Conservation (phyloP, 1,284 basidiomycete genomes). For the Leucocoprinus gongylophorus region DNA sequence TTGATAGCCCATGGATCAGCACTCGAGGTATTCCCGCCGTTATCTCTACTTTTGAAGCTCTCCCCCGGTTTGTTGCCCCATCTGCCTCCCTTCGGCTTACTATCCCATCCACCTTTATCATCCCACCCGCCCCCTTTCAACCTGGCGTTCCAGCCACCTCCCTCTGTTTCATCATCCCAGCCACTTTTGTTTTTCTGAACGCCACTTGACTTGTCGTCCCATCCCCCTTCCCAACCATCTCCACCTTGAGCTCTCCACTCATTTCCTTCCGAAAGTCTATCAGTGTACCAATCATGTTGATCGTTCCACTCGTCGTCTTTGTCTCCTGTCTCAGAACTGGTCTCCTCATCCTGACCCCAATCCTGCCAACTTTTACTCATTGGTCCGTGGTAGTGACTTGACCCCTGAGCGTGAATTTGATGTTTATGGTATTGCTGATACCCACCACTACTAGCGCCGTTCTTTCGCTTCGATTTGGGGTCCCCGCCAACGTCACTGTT, state of each 20-base stretch:
- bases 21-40: constrained; percentile 9
- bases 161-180: constrained; percentile 23
- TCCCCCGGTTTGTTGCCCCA: constrained; percentile 24
- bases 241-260: constrained; percentile 12
- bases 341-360: constrained; percentile 10
- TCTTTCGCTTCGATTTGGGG: constrained; percentile 4
- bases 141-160: constrained; percentile 9
- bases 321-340: constrained; percentile 9
- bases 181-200: neutral
- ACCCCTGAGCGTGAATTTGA: neutral
- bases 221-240: constrained; percentile 9
- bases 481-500: constrained; percentile 8
- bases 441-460: constrained; percentile 11
- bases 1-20: constrained; percentile 6
- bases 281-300: constrained; percentile 13
- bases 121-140: constrained; percentile 12
- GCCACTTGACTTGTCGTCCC: constrained; percentile 13
- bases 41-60: constrained; percentile 1
- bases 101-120: constrained; percentile 7
- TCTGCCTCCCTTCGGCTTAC: constrained; percentile 12
- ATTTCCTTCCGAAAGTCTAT: constrained; percentile 8
- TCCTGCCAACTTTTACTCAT: constrained; percentile 12
- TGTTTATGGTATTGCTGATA: neutral
- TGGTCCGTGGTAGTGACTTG: neutral
- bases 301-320: constrained; percentile 14